Percentiles rank a stretch among this genome's conserved stretches.
Evolutionary conservation across 2,329 filamentous ascomycete species (phyloP).

Genomic region (Pseudogymnoascus pannorum): DNA sequence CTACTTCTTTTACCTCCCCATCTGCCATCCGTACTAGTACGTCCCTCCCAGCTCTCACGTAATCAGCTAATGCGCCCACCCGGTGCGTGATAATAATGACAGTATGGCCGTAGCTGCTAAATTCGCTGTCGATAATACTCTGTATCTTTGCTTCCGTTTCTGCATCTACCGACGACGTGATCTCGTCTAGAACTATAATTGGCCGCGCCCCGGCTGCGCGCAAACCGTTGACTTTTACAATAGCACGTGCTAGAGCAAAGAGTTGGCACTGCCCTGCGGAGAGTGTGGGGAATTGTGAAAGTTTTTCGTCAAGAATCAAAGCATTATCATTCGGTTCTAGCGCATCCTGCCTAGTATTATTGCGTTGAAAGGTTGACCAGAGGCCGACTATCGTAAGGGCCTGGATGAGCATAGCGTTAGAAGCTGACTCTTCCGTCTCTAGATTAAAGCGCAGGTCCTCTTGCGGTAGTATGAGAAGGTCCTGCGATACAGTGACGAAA

Average conservation of each 20-base stretch:
- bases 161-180: conserved; percentile 34
- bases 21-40: no score
- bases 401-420: conserved; percentile 18
- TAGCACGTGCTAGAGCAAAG: conserved; percentile 40
- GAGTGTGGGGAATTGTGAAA: conserved; percentile 24
- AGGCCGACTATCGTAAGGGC: conserved; percentile 12
- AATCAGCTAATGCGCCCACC: no score
- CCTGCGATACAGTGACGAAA: conserved; percentile 36
- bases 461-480: conserved; percentile 32
- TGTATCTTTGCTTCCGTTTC: conserved; percentile 29
- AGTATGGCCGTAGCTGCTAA: conserved; percentile 23
- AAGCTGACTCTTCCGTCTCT: conserved; percentile 19
- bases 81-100: no score
- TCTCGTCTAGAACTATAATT: conserved; percentile 37
- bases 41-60: no score
- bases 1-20: no score
- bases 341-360: neutral
- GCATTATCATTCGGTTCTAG: conserved; percentile 4
- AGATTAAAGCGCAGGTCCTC: conserved; percentile 29
- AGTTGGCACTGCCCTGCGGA: conserved; percentile 40
- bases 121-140: conserved; percentile 28
- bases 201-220: conserved; percentile 15
- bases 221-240: no score
- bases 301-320: conserved; percentile 23
- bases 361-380: neutral